Evolutionary conservation across 176 grass and related monocot genomes (phyloP).

Genomic region (Oropetium thomaeum): DNA sequence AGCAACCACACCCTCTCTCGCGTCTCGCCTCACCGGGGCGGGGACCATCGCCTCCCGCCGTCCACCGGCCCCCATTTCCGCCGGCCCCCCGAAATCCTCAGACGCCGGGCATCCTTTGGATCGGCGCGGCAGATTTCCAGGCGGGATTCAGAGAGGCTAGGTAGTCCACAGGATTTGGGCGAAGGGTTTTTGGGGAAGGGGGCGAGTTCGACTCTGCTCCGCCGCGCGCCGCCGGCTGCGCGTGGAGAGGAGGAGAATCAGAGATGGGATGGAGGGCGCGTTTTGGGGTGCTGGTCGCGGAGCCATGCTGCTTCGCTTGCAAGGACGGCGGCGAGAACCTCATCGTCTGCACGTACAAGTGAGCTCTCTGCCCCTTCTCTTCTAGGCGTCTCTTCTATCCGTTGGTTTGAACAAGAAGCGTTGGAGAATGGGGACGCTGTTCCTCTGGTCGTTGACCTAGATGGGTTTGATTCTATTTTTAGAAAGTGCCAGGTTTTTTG

Average conservation of each 20-base stretch:
- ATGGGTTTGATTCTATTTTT: not conserved
- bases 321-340: constrained; percentile 67
- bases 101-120: not conserved
- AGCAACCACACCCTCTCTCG: not conserved
- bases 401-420: not conserved
- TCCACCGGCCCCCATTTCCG: not conserved
- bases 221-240: constrained; percentile 8
- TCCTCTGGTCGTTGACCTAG: not conserved
- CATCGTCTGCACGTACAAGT: constrained; percentile 64
- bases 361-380: constrained; percentile 16
- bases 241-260: constrained; percentile 12
- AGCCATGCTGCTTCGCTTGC: constrained; percentile 70
- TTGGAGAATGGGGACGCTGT: not conserved
- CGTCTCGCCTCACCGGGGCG: not conserved
- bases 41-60: not conserved
- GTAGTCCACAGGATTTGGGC: not conserved
- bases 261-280: not conserved
- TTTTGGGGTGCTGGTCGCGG: constrained; percentile 12
- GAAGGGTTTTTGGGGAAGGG: not conserved
- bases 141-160: not conserved
- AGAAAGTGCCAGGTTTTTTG: not conserved
- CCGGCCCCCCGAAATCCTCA: not conserved
- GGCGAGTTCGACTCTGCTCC: not conserved
- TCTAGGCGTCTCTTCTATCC: too few species aligned
- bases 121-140: not conserved